Evolutionary conservation across 2,329 filamentous ascomycete species (phyloP).

Genomic region (Macrophomina phaseolina): DNA sequence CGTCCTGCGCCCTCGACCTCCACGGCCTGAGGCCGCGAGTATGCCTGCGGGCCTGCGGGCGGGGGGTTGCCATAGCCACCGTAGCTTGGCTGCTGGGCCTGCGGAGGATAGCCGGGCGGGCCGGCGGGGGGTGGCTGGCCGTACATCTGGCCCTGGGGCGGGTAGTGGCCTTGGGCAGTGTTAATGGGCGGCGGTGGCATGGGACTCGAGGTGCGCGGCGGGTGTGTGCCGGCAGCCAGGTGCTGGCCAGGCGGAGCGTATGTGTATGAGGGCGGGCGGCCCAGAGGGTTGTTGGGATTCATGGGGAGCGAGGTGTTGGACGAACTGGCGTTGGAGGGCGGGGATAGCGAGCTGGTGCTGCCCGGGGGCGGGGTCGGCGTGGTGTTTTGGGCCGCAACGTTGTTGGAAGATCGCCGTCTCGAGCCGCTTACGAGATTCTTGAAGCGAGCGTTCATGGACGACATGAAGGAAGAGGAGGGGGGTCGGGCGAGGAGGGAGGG

Average conservation of each 20-base stretch:
- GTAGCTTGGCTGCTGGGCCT: conserved; percentile 38
- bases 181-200: conserved; percentile 62
- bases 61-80: conserved; percentile 39
- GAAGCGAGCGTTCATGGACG: conserved; percentile 67
- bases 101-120: conserved; percentile 46
- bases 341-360: conserved; percentile 43
- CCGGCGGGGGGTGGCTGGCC: conserved; percentile 41
- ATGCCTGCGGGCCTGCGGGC: conserved; percentile 39
- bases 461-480: conserved; percentile 38
- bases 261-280: conserved; percentile 69
- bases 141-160: conserved; percentile 53
- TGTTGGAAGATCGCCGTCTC: conserved; percentile 74
- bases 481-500: conserved; percentile 32
- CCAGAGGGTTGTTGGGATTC: conserved; percentile 61
- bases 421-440: conserved; percentile 77
- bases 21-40: conserved; percentile 46
- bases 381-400: conserved; percentile 45
- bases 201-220: conserved; percentile 56
- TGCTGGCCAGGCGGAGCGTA: conserved; percentile 52
- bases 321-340: conserved; percentile 46
- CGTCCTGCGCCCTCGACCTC: conserved; percentile 88
- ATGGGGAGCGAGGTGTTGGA: conserved; percentile 50
- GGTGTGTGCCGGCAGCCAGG: conserved; percentile 39
- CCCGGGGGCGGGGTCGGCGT: conserved; percentile 47
- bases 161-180: conserved; percentile 58